A percentile compares a stretch with the other conserved stretches of the same genome.
phyloP scores from a whole-genome alignment of 2,329 filamentous ascomycete species.

The Nakataea oryzae region DNA sequence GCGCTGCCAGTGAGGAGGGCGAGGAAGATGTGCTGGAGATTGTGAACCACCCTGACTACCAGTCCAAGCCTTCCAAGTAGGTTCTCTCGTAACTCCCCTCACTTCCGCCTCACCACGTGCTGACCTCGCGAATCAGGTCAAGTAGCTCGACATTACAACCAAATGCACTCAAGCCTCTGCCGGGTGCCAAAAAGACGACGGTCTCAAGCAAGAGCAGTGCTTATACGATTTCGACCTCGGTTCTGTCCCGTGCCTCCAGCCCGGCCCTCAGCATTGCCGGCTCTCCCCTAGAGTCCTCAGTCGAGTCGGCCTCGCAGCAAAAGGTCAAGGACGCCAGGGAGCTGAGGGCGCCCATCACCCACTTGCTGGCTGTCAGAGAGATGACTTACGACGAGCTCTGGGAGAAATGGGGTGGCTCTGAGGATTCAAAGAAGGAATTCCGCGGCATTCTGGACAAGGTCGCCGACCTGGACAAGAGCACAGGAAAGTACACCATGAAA shows the following conservation, averaged over 20 bases:
- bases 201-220: conserved; percentile 7
- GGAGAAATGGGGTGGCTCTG: conserved; percentile 35
- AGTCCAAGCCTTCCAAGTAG: conserved; percentile 1
- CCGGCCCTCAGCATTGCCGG: conserved; percentile 43
- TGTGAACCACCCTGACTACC: neutral
- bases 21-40: conserved; percentile 9
- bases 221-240: conserved; percentile 5
- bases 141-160: neutral
- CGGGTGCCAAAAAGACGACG: conserved; percentile 10
- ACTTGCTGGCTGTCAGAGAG: conserved; percentile 47
- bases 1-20: conserved; percentile 5
- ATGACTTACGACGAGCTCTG: conserved; percentile 37
- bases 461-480: conserved; percentile 36
- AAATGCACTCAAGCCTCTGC: conserved; percentile 6
- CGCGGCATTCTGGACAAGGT: conserved; percentile 45
- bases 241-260: conserved; percentile 35
- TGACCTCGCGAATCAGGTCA: neutral
- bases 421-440: conserved; percentile 37
- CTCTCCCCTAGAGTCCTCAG: conserved; percentile 39
- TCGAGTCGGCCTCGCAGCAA: conserved; percentile 39
- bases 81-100: neutral
- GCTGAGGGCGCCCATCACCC: conserved; percentile 38
- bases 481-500: conserved; percentile 43
- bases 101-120: neutral
- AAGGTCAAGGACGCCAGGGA: conserved; percentile 37